A percentile compares a stretch with the other conserved stretches of the same genome.
Conservation (phyloP, 139 green algal species). For the Closterium sp. region DNA sequence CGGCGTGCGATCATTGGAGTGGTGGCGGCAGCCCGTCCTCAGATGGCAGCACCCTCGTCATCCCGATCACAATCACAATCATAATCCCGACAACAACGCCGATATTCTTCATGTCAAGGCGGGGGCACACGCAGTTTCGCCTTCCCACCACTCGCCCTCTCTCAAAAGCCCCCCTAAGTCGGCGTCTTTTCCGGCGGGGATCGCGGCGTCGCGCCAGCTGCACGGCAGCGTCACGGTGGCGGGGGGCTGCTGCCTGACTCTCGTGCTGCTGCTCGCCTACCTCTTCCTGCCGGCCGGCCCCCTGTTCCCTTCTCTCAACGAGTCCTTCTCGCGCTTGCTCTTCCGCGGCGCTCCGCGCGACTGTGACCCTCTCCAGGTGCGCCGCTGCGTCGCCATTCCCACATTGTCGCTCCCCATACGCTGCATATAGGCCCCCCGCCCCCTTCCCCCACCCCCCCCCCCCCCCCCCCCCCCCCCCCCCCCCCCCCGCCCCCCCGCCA, state of each 20-base stretch:
- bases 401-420: too few relatives aligned
- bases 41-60: background rate
- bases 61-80: background rate
- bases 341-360: background rate
- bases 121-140: too few relatives aligned
- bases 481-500: background rate
- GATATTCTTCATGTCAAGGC: too few relatives aligned
- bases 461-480: background rate
- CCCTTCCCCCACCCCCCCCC: too few relatives aligned
- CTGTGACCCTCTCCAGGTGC: background rate
- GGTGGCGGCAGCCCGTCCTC: background rate
- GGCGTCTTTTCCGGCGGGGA: background rate
- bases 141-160: background rate
- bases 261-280: background rate
- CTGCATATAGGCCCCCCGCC: too few relatives aligned
- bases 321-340: too few relatives aligned
- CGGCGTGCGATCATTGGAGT: background rate
- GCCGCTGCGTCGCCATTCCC: background rate
- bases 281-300: background rate
- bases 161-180: background rate
- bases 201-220: background rate
- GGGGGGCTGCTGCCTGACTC: background rate
- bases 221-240: background rate
- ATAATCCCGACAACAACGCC: too few relatives aligned
- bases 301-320: background rate